A percentile compares a stretch with the other conserved stretches of the same genome.
These are phyloP conservation scores for Yamadazyma blattariae DNA, from an alignment of 1,139 yeast species.

Conservation along the genomic window DNA sequence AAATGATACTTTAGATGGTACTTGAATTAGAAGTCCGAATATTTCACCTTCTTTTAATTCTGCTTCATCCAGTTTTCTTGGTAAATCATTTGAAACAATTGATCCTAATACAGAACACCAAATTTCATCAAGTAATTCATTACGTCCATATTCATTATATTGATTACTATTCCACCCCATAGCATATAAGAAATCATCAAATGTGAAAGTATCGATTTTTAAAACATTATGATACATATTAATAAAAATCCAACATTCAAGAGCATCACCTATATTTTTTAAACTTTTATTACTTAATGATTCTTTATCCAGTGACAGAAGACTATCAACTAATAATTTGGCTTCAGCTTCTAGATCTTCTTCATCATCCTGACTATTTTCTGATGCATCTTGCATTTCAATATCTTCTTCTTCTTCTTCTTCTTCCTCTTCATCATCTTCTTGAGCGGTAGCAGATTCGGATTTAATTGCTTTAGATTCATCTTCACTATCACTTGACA, in stretches of 20 bases:
- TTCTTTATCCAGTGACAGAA: conserved; percentile 9
- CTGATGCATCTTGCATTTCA: conserved; percentile 6
- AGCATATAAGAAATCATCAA: conserved; percentile 72
- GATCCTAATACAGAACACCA: conserved; percentile 62
- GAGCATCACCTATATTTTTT: conserved; percentile 35
- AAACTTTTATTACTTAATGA: conserved; percentile 9
- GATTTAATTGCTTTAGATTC: conserved; percentile 1
- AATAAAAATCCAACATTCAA: conserved; percentile 74
- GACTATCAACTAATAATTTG: conserved; percentile 10
- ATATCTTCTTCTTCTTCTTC: conserved; percentile 8
- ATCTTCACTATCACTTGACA: conserved; percentile 7
- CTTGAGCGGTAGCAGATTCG: background rate
- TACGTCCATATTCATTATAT: conserved; percentile 41
- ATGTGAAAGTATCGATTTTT: conserved; percentile 67
- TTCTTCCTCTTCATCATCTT: conserved; percentile 3
- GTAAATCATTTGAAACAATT: conserved; percentile 37
- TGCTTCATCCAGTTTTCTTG: conserved; percentile 21
- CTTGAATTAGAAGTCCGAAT: conserved; percentile 35
- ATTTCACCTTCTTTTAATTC: conserved; percentile 25
- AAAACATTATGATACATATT: conserved; percentile 68
- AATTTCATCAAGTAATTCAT: conserved; percentile 64
- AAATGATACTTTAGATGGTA: conserved; percentile 36
- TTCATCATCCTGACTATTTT: background rate
- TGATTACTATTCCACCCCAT: conserved; percentile 54
- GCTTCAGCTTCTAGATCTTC: conserved; percentile 20